Percentiles rank a stretch among this genome's conserved stretches.
phyloP scores from a whole-genome alignment of 1,284 basidiomycete genomes.

The Paramarasmius palmivorus region DNA sequence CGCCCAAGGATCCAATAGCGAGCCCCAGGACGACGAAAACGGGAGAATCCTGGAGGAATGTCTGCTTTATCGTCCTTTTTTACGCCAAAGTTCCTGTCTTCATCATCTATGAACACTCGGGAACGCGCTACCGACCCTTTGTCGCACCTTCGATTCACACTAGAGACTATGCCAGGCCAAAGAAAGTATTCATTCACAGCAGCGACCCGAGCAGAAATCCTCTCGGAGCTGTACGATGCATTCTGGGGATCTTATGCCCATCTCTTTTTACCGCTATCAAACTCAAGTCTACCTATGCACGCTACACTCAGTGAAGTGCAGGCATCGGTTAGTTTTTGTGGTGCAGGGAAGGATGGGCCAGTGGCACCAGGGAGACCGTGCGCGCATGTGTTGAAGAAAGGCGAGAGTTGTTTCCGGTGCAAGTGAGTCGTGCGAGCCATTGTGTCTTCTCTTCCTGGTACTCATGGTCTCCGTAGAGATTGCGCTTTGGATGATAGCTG shows the following conservation, averaged over 20 bases:
- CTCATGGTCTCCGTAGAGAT: conserved; percentile 53
- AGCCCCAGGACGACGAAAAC: too few species aligned
- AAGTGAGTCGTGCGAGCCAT: conserved; percentile 58
- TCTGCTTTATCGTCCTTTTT: conserved; percentile 44
- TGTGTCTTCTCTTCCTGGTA: not conserved
- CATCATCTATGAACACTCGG: conserved; percentile 47
- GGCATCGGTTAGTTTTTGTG: conserved; percentile 50
- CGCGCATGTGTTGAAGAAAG: conserved; percentile 78
- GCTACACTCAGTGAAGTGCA: conserved; percentile 69
- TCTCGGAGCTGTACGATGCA: conserved; percentile 75
- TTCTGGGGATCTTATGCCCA: conserved; percentile 76
- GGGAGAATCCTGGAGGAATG: conserved; percentile 16
- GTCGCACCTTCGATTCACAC: conserved; percentile 66
- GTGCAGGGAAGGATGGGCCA: conserved; percentile 57
- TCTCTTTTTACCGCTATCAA: conserved; percentile 66
- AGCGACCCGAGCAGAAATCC: conserved; percentile 70
- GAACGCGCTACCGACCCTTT: conserved; percentile 58
- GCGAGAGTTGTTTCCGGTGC: conserved; percentile 88
- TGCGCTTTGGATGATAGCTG: conserved; percentile 88
- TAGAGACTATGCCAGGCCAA: conserved; percentile 78
- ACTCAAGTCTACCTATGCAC: conserved; percentile 59
- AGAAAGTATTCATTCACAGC: conserved; percentile 74
- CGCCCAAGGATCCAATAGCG: too few species aligned
- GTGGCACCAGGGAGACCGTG: conserved; percentile 68
- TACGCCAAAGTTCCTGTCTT: conserved; percentile 27